Evolutionary conservation across 1,284 basidiomycete species (phyloP), one percentile per base, ranked within the genome.

Genomic region (Athelia sp.): DNA sequence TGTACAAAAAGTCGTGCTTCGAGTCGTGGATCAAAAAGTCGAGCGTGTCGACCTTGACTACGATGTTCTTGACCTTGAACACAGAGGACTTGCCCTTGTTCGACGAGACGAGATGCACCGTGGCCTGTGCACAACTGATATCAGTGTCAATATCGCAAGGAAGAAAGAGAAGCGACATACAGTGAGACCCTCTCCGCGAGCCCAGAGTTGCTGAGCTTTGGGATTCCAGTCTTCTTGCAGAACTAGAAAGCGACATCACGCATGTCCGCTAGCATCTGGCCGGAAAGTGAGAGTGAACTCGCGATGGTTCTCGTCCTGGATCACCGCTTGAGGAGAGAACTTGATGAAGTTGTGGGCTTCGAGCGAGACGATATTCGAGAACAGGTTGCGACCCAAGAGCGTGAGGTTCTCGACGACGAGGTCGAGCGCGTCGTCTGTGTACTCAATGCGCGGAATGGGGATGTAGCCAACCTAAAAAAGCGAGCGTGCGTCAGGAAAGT

Each of bases 231-330:
- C 75, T 90, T 90, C 72, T 81, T 87, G 56, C 72, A 76, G 67
- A 90, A 91, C 63, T 87, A 93, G 66, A 97, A 96, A 13, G 87
- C 84, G 18, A 97, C 90, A 60, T 97, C 93, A 35, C 88, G 81
- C 77, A 97, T 87, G 62, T 96, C 93, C n/a, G 89, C 87, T 67
- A 98, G 95, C 61, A 98, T 90, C 67, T 98, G 94, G 23, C 75
- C 74, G 48, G 35, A 94, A 72, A 4, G 79, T 82, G 50, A 95
- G 62, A 15, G 76, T 82, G 59, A 94, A 79, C 55, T 82, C 79
- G 64, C 93, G 88, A 54, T 76, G 75, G 46, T 75, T 68, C 52
- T 79, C 72, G 58, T 91, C 87, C 15, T 64, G 57, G 56, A 84
- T 79, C 4, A 59, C 58, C 17, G 61, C 64, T 72, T 93, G 59